Evolutionary conservation across 73 alveolate genomes (phyloP).

Genomic region (Loxodes magnus): DNA sequence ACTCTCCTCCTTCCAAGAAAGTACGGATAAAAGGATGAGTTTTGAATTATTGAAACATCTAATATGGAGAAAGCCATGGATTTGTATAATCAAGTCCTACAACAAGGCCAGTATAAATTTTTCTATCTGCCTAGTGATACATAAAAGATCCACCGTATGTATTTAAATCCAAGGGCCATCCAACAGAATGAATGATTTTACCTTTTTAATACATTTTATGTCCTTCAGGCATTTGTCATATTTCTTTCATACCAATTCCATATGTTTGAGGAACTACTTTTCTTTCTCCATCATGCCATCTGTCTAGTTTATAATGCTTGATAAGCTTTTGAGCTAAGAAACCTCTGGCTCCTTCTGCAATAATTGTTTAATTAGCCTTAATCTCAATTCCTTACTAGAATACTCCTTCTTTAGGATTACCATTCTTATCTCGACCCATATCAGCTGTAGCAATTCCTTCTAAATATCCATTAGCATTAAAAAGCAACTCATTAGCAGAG

Average conservation of each 20-base stretch:
- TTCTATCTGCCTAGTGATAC: slow-evolving; percentile 34
- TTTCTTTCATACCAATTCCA: slow-evolving; percentile 74
- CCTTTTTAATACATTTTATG: slow-evolving; percentile 48
- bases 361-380: slow-evolving; percentile 56
- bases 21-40: slow-evolving; percentile 39
- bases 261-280: slow-evolving; percentile 31
- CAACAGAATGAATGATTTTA: slow-evolving; percentile 54
- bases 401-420: slow-evolving; percentile 39
- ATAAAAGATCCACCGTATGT: slow-evolving; percentile 67
- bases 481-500: slow-evolving; percentile 13
- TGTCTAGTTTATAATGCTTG: slow-evolving; percentile 32
- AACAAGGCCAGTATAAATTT: slow-evolving; percentile 63
- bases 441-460: slow-evolving; percentile 76
- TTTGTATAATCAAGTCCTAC: slow-evolving; percentile 71
- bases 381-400: slow-evolving; percentile 39
- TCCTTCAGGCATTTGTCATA: slow-evolving; percentile 66
- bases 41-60: slow-evolving; percentile 43
- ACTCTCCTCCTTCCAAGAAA: slow-evolving; percentile 39
- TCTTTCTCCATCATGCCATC: not conserved
- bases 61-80: slow-evolving; percentile 73
- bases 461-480: slow-evolving; percentile 54
- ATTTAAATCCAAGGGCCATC: slow-evolving; percentile 63
- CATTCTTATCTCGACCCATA: slow-evolving; percentile 76
- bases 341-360: slow-evolving; percentile 82
- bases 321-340: slow-evolving; percentile 46